Evolutionary conservation across 768 basidiomycete genomes (phyloP), one percentile per base, ranked within the genome.

Genomic region (Amanita muscaria): DNA sequence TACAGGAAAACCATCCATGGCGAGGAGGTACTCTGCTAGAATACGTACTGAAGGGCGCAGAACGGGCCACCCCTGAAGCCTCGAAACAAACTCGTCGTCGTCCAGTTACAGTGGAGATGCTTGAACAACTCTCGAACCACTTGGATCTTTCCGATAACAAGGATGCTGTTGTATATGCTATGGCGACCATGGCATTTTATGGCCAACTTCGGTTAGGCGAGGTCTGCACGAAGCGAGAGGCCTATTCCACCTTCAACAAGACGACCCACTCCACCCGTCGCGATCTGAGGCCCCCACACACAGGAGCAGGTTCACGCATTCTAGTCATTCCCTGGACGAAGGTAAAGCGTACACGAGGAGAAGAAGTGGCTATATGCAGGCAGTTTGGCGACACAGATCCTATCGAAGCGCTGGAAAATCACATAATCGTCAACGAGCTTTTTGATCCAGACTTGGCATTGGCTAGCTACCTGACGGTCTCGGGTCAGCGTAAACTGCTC

Each of bases 321-420:
- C 37, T 58, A 19, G 60, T 59, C 31, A 63, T 69, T 6, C 66
- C 67, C 0, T 65, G 62, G 58, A 60, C 64, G 0, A 67, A 69
- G 42, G 61, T 62, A 0, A 64, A 61, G 1, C 29, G 44, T 0
- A 24, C 53, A 4, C 24, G 29, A 0, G 59, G 68, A 3, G 60
- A 60, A 0, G 50, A 58, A 19, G 51, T 64, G 14, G 49, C 57
- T 2, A 35, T 65, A 19, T 60, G 58, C 1, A 22, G 37, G 4
- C 23, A n/a, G 22, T 40, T 2, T 22, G 42, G 4, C 25, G 24
- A 7, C 49, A 51, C 18, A 35, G 44, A 3, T 29, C 58, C 29
- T 42, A 47, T 49, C 50, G 5, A 16, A 0, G 64, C 63, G 1
- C 8, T 67, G 1, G 18, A 49, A 15, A 46, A 51, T 10, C 64